Evolutionary conservation across 805 yeast genomes (phyloP).

Genomic region (Schizosaccharomyces cryophilus): DNA sequence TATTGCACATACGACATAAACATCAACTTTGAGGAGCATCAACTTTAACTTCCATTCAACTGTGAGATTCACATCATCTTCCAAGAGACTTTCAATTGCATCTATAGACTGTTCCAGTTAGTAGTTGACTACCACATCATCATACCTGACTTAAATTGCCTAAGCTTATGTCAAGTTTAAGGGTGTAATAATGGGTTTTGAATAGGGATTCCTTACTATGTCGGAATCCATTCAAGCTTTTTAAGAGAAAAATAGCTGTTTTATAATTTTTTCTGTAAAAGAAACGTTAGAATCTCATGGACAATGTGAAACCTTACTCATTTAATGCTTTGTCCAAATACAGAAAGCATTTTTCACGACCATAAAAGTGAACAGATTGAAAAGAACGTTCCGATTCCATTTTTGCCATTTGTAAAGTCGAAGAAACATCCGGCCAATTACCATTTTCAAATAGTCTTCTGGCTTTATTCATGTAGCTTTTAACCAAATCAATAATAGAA

Average conservation of each 20-base stretch:
- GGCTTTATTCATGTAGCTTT: not conserved
- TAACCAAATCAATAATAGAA: not conserved
- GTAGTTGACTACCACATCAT: no score
- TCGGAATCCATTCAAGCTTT: not conserved
- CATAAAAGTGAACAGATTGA: not conserved
- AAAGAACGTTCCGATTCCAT: not conserved
- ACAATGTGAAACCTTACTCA: not conserved
- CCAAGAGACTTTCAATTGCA: not conserved
- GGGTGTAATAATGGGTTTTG: not conserved
- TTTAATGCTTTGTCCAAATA: not conserved
- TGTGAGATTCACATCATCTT: not conserved
- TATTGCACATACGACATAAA: not conserved
- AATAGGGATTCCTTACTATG: not conserved
- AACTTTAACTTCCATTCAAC: not conserved
- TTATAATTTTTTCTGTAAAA: not conserved
- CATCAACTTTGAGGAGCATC: not conserved
- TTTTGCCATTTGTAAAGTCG: not conserved
- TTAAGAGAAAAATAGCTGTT: not conserved
- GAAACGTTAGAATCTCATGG: not conserved
- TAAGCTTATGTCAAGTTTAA: not conserved
- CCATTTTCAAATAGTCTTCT: not conserved
- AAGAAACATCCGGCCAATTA: not conserved
- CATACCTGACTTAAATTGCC: not conserved
- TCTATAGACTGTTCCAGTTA: not conserved
- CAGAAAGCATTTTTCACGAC: not conserved